phyloP scores from a whole-genome alignment of 805 yeast species.

The Yarrowia divulgata region DNA sequence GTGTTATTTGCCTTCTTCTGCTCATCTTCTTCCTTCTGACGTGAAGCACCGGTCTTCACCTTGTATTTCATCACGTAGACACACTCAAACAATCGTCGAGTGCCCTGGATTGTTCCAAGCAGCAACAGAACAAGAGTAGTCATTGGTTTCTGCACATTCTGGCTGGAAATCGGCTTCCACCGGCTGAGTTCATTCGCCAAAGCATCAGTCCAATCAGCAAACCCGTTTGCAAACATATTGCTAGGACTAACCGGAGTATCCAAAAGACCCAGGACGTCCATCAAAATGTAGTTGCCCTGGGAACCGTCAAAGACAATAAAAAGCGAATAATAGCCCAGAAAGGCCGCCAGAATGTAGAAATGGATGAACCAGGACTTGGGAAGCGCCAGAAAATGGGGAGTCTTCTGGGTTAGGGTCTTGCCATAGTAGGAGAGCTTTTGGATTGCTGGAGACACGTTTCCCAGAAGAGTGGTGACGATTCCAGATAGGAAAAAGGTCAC shows the following conservation, averaged over 20 bases:
- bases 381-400: neutral
- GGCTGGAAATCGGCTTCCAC: neutral
- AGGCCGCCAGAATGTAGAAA: slow-evolving; percentile 29
- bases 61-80: slow-evolving; percentile 23
- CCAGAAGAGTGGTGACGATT: slow-evolving; percentile 9
- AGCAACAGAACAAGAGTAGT: slow-evolving; percentile 6
- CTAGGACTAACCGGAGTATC: slow-evolving; percentile 4
- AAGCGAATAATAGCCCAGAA: slow-evolving; percentile 12
- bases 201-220: neutral
- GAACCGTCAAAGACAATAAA: neutral
- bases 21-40: neutral
- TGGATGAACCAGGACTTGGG: slow-evolving; percentile 33
- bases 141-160: slow-evolving; percentile 10
- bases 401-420: slow-evolving; percentile 11
- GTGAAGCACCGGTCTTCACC: neutral
- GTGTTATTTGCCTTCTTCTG: neutral
- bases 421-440: slow-evolving; percentile 13
- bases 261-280: slow-evolving; percentile 10
- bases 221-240: slow-evolving; percentile 4
- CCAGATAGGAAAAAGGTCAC: slow-evolving; percentile 15
- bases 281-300: neutral
- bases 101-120: slow-evolving; percentile 14
- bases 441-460: slow-evolving; percentile 6
- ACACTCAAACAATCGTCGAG: slow-evolving; percentile 18
- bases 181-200: neutral